Conservation (phyloP, 495 filamentous ascomycete genomes). For the Gamarada debralockiae region DNA sequence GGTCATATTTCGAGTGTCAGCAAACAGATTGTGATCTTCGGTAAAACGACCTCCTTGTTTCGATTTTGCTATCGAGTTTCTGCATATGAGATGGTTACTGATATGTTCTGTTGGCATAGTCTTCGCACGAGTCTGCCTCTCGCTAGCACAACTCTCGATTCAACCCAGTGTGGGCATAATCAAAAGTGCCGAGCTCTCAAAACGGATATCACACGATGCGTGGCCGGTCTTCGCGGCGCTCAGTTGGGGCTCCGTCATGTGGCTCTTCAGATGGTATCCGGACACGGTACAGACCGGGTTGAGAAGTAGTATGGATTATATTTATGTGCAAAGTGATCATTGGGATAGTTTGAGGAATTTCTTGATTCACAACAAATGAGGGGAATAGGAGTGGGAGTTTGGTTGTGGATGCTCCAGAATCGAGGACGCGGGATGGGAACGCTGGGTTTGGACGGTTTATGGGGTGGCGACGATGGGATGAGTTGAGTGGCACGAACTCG, state of each 20-base stretch:
- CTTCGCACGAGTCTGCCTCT: constrained; percentile 85
- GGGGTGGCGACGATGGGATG: neutral
- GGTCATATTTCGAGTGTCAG: constrained; percentile 76
- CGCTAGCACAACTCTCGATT: constrained; percentile 75
- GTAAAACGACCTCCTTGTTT: constrained; percentile 3
- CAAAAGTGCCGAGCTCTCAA: constrained; percentile 30
- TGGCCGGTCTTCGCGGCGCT: constrained; percentile 89
- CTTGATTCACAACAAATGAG: constrained; percentile 76
- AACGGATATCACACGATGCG: constrained; percentile 57
- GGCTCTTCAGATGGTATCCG: constrained; percentile 87
- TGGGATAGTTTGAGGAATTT: constrained; percentile 82
- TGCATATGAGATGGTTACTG: too few species aligned
- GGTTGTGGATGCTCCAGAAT: neutral
- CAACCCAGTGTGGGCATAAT: constrained; percentile 49
- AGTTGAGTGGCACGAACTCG: neutral
- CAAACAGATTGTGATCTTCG: constrained; percentile 96
- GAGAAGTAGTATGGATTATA: constrained; percentile 96
- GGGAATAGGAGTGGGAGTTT: neutral
- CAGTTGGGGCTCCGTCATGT: constrained; percentile 94
- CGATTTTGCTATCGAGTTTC: neutral
- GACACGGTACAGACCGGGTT: constrained; percentile 85
- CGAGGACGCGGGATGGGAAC: neutral
- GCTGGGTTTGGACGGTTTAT: neutral
- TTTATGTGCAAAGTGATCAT: constrained; percentile 79
- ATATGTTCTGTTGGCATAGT: too few species aligned